A percentile compares a stretch with the other conserved stretches of the same genome.
Conservation (phyloP, 2,329 filamentous ascomycete genomes). For the Paracamarosporium sp. region DNA sequence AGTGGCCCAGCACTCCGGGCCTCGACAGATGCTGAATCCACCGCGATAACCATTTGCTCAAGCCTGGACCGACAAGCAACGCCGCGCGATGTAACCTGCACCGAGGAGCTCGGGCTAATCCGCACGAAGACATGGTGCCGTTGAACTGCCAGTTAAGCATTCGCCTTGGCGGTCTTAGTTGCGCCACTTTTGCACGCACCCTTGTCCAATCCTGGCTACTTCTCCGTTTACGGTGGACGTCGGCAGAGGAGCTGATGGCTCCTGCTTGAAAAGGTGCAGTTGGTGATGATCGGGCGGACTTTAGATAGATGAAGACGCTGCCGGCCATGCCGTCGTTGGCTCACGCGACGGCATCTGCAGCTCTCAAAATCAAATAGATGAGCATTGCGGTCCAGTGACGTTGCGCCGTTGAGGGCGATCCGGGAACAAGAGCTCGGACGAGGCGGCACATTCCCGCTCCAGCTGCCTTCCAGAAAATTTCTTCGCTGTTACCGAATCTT, state of each 20-base stretch:
- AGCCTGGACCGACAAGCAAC: conserved; percentile 15
- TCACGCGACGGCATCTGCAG: neutral
- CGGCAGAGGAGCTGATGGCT: neutral
- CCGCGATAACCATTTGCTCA: conserved; percentile 2
- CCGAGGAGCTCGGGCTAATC: conserved; percentile 8
- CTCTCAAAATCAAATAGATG: neutral
- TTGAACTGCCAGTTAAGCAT: neutral
- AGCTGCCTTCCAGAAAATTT: neutral
- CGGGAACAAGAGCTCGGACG: neutral
- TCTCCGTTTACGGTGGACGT: neutral
- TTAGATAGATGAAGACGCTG: neutral
- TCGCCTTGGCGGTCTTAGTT: conserved; percentile 1
- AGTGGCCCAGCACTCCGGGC: neutral
- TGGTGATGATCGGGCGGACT: neutral
- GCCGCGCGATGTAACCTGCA: conserved; percentile 41
- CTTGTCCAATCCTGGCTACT: conserved; percentile 1
- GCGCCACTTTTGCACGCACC: conserved; percentile 3
- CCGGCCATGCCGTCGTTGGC: neutral
- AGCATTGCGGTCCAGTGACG: neutral
- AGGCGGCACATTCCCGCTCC: neutral
- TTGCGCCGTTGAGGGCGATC: neutral
- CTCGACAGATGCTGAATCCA: neutral
- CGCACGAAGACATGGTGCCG: neutral
- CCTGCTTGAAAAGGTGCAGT: neutral
- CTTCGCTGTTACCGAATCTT: neutral